phyloP scores from a whole-genome alignment of 2,329 filamentous ascomycete genomes.

The Pseudocercospora vitis region DNA sequence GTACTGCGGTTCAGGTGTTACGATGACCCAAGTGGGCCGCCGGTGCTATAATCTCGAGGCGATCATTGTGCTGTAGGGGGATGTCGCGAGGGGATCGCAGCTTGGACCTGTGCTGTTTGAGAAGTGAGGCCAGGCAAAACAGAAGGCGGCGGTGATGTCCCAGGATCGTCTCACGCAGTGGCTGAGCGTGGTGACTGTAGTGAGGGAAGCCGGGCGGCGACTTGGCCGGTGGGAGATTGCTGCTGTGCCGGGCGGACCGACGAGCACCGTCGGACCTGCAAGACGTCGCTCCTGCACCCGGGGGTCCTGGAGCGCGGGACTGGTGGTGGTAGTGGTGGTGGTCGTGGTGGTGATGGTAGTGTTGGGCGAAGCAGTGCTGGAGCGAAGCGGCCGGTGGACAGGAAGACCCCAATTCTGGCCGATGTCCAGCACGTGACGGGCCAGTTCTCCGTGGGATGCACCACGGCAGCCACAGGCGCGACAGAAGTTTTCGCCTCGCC shows the following conservation, averaged over 20 bases:
- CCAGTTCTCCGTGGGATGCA: no score
- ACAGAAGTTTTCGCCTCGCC: no score
- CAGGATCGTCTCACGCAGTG: background rate
- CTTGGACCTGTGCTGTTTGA: background rate
- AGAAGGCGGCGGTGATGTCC: background rate
- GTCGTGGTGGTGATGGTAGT: no score
- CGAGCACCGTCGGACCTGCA: background rate
- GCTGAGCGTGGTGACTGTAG: background rate
- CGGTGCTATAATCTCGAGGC: slow-evolving; percentile 22
- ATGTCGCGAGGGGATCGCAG: slow-evolving; percentile 1
- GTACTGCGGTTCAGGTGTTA: background rate
- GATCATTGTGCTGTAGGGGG: slow-evolving; percentile 17
- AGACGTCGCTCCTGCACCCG: no score
- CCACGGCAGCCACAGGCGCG: no score
- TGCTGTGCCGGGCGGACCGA: background rate
- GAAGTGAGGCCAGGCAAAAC: background rate
- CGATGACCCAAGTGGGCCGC: slow-evolving; percentile 24
- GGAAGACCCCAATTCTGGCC: no score
- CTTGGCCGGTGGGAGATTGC: slow-evolving; percentile 1
- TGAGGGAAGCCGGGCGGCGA: background rate
- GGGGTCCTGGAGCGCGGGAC: no score
- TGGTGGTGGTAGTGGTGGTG: no score
- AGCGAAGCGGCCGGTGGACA: no score
- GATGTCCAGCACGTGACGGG: no score
- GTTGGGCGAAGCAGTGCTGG: no score